Base-by-base conservation (phyloP, 257 asterid genomes). In the Thymus quinquecostatus region DNA sequence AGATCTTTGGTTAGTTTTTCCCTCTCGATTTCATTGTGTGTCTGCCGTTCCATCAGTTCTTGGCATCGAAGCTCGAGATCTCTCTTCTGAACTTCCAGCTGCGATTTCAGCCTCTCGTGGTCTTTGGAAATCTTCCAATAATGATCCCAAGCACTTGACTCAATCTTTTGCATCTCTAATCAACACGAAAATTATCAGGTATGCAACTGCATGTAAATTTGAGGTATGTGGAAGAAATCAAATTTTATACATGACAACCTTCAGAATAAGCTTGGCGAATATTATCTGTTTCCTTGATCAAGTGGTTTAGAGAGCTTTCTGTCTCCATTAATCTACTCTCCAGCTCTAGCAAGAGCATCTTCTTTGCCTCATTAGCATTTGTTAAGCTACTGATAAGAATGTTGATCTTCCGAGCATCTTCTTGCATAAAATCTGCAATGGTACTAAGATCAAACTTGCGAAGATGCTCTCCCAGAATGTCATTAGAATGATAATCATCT, bases 371-470 rank as follows among this genome's bases (percentile, higher is more conserved):
- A 49, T 92, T 83, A 64, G 82, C 86, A 84, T 85, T 88, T 30
- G 84, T 83, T 73, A 95, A 82, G 60, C 86, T 82, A 38, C 81
- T 74, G 30, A 92, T 90, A 73, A 95, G 97, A 78, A 86, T 88
- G 71, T 60, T 72, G 12, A 90, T 83, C 84, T 87, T 89, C 44
- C 91, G 81, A 80, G 82, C 77, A 75, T 89, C 98, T 64, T 92
- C 99, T 79, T 86, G 96, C 82, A 88, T 86, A 69, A 89, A 86
- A 84, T 84, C 86, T 4, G 96, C 78, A 68, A 93, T 70, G 33
- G 94, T 89, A 80, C 85, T 87, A 64, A 87, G 81, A 80, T 93
- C 97, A 72, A 86, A 77, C 87, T 79, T 91, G 38, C 96, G 92
- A 62, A 93, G 95, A 77, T 82, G 79, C 76, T 93, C 96, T 27